A percentile compares a stretch with the other conserved stretches of the same genome.
Evolutionary conservation across 208 protist genomes (phyloP).

Genomic region (Leishmania martiniquensis): DNA sequence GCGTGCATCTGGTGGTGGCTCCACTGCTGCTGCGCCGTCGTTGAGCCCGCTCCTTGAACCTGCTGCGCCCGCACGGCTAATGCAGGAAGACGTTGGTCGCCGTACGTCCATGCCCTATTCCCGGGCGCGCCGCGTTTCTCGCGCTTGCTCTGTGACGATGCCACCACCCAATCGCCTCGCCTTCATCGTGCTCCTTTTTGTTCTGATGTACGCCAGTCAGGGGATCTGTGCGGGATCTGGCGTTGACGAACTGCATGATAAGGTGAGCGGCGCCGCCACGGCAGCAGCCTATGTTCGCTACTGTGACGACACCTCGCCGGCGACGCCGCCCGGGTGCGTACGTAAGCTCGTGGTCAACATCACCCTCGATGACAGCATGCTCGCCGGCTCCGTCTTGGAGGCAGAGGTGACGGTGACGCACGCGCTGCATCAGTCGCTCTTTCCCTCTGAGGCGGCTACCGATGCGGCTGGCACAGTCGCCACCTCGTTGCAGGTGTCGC

Average conservation of each 20-base stretch:
- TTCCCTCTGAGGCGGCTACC: not conserved
- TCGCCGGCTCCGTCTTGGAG: slow-evolving; percentile 25
- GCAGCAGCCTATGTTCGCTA: slow-evolving; percentile 13
- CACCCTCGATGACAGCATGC: slow-evolving; percentile 26
- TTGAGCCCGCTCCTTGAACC: not conserved
- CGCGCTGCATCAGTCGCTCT: slow-evolving; percentile 14
- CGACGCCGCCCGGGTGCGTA: slow-evolving; percentile 15
- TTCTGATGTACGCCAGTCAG: not conserved
- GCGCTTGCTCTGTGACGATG: not conserved
- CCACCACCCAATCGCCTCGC: not conserved
- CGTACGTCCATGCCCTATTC: not conserved
- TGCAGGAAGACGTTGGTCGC: not conserved
- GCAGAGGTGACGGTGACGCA: slow-evolving; percentile 11
- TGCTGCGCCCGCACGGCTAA: not conserved
- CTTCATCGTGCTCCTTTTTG: not conserved
- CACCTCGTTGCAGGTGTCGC: slow-evolving; percentile 25
- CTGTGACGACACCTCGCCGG: not conserved
- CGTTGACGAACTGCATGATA: not conserved
- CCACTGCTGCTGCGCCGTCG: not conserved
- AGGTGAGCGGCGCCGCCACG: slow-evolving; percentile 2
- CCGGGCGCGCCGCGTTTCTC: not conserved
- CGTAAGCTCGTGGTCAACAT: slow-evolving; percentile 33
- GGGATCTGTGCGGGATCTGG: not conserved
- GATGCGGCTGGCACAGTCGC: not conserved
- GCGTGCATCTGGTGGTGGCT: not conserved